Evolutionary conservation across 2,329 filamentous ascomycete genomes (phyloP).

Genomic region (Diplodia mutila): DNA sequence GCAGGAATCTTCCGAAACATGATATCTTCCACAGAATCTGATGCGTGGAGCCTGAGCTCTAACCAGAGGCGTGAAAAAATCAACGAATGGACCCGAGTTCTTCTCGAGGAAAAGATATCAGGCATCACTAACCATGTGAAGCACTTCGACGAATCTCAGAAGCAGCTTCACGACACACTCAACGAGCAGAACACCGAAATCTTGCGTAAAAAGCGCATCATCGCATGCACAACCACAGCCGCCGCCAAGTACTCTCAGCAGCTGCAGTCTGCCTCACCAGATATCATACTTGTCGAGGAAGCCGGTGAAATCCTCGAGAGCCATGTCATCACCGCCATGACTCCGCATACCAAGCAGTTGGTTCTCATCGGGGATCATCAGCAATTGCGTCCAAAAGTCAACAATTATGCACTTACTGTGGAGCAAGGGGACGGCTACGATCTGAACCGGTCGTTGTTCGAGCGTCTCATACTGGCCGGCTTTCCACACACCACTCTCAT

Average conservation of each 20-base stretch:
- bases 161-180: conserved; percentile 40
- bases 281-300: conserved; percentile 70
- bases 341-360: conserved; percentile 61
- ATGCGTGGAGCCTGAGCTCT: conserved; percentile 59
- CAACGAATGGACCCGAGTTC: conserved; percentile 35
- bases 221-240: conserved; percentile 72
- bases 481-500: conserved; percentile 59
- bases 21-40: conserved; percentile 34
- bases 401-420: conserved; percentile 62
- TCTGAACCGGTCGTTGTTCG: conserved; percentile 70
- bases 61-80: conserved; percentile 42
- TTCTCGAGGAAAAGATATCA: conserved; percentile 56
- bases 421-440: conserved; percentile 69
- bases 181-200: conserved; percentile 35
- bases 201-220: conserved; percentile 61
- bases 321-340: conserved; percentile 66
- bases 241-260: conserved; percentile 65
- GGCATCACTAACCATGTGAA: conserved; percentile 45
- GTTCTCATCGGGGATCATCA: conserved; percentile 75
- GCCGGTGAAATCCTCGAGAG: conserved; percentile 73
- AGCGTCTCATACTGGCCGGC: conserved; percentile 64
- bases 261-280: conserved; percentile 59
- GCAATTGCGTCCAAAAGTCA: conserved; percentile 71
- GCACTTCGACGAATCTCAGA: conserved; percentile 45
- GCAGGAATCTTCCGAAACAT: conserved; percentile 49